Base-by-base conservation (phyloP, 192 early-diverging fungal genomes). In the Podila epigama region DNA sequence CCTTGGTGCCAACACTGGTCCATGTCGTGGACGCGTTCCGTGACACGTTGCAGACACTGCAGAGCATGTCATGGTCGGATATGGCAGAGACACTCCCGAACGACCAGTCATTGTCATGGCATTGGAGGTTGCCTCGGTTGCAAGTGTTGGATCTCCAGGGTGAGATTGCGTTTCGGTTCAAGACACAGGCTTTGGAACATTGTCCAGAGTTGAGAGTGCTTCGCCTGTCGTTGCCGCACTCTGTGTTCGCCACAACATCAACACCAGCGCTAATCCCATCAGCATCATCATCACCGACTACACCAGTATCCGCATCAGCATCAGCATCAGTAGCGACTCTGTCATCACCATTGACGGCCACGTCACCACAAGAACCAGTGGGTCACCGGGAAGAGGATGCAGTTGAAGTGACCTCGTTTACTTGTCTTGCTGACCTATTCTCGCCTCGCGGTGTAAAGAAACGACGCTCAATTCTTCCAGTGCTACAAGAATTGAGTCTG, bases 51-150 rank as follows among this genome's bases (percentile, higher is more conserved):
- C 58, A 61, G 35, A 57, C 58, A 9, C 52, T 73, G 10, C 70
- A 73, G 25, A 65, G 70, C 52, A 73, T 40, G 12, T 73, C 70
- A 16, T 73, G 70, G 70, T 39, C 65, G 22, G 70, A 65, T 18
- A 60, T 56, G 40, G 65, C 63, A 0, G 70, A 73, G 63, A 50
- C 57, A 33, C 37, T 51, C 40, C 55, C 44, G 13, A 55, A 51
- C 31, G 35, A 51, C 10, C 52, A 60, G 35, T 60, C 16, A 39
- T 41, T 73, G 8, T 51, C 63, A 22, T 73, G 70, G 70, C 44
- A 44, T 0, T 73, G 70, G 70, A 40, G 41, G 51, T 52, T 73
- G 29, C 70, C 70, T 0, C 50, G 44, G 15, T 51, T 73, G 33
- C 56, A 73, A 41, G 51, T 66, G 4, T 28, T 73, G 16, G 70